Base-by-base conservation (phyloP, 352 stramenopile genomes). In the Phytopythium sindhum region DNA sequence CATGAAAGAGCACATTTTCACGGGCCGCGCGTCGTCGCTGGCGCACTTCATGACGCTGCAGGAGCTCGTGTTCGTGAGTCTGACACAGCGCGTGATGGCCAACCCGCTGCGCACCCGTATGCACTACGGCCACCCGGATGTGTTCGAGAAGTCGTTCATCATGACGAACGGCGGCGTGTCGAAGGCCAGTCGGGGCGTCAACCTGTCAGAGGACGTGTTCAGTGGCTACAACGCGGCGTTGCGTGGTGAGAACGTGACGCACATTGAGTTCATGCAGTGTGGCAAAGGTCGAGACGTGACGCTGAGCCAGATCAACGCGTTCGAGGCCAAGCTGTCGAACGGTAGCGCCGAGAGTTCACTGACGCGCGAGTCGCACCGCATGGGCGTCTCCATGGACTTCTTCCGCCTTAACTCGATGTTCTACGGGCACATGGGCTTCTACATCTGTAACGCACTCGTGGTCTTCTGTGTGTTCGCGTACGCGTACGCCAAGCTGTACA, bases 1-100 rank as follows among this genome's bases (percentile, higher is more conserved):
- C 57, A 94, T 96, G 82, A 92, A 93, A 65, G 88, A 96, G 54
- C 86, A 96, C 66, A 91, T 96, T 66, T 96, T 96, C 68, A 96
- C 88, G 12, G 84, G 86, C 29, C 84, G 86, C 48, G 88, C 84
- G 44, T 96, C 87, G 29, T 93, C 84, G 42, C 61, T 95, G 42
- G 86, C 88, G 9, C 85, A 85, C 57, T 96, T 96, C 59, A 96
- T 96, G 86, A 92, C 86, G 24, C 75, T 94, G 19, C 86, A 96
- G 60, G 88, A 95, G 60, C 66, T 95, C 33, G 84, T 93, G 60
- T 96, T 96, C 52, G 87, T 95, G 33, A 94, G 82, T 84, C 69
- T 95, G 57, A 93, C 82, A 26, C 85, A 95, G 64, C 84, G 88
- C 64, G 86, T 96, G 33, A 67, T 96, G 47, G 86, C 86, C 10